Evolutionary conservation across 257 asterid genomes (phyloP), one percentile per base, ranked within the genome.

Genomic region (Solanum infundibuliforme): DNA sequence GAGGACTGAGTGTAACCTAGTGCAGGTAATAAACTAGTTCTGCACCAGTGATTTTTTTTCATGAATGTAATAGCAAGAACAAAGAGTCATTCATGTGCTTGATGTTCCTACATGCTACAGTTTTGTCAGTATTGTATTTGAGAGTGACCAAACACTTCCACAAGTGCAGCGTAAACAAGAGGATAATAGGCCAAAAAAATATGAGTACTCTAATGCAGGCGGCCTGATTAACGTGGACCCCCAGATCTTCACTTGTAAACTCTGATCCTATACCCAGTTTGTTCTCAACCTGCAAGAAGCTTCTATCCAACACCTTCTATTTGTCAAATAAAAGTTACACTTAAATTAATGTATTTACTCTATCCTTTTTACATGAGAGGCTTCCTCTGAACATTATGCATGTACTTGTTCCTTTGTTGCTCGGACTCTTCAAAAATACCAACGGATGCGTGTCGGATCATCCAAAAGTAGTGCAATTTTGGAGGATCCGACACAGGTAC

Each of bases 1-100:
- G 89, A 90, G 94, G 91, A 88, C 94, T 36, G 99, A 95, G 82
- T 93, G 97, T 90, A 90, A 89, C 89, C 92, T 95, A 90, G 98
- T 93, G 87, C 98, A 94, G 98, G 99, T 96, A 90, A 86, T 91
- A 86, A 36, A 72, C 55, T 46, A 79, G 38, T 27, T 46, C 35
- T 27, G 83, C 83, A 76, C 86, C 88, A 84, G 34, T 82, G 86
- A 43, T 39, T 86, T 39, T 82, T 69, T 86, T 86, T 7, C 13
- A 12, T 74, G 83, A 36, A 58, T 36, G 83, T 4, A 39, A 76
- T 76, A 76, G 83, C 12, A 76, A 39, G 60, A 76, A 41, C 23
- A n/a, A 1, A 39, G 23, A 76, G 35, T 76, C 60, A 39, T 48
- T 69, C 32, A 41, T 46, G 21, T 27, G 62, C 39, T 31, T 29